Conservation (phyloP, 2,329 filamentous ascomycete genomes). For the Trichoderma semiorbis region DNA sequence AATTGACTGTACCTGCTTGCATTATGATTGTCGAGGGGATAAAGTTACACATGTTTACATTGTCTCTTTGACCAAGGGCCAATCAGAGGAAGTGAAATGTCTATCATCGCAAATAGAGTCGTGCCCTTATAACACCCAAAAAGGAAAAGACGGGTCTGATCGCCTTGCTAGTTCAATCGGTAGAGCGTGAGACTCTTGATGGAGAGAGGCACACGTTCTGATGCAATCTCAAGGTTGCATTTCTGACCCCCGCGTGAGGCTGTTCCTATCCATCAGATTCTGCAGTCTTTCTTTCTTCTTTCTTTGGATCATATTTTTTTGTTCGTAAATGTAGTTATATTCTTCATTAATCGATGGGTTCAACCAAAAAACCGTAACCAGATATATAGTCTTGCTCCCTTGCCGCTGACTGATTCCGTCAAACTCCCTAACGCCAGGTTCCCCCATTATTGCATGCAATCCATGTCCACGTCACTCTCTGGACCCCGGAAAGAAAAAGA, state of each 20-base stretch:
- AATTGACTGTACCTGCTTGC: not conserved
- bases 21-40: not conserved
- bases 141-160: not conserved
- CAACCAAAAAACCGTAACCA: not conserved
- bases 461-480: not conserved
- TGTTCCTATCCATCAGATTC: conserved; percentile 32
- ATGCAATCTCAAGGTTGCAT: conserved; percentile 51
- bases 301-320: not conserved
- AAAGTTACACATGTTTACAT: not conserved
- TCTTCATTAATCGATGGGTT: not conserved
- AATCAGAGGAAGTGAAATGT: not conserved
- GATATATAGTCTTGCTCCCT: not conserved
- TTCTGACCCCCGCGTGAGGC: conserved; percentile 48
- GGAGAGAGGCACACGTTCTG: conserved; percentile 20
- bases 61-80: not conserved
- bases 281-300: not conserved
- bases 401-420: not conserved
- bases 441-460: not conserved
- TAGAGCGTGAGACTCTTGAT: conserved; percentile 69
- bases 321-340: not conserved
- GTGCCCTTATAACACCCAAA: not conserved
- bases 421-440: not conserved
- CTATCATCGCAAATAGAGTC: not conserved
- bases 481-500: not conserved
- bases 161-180: conserved; percentile 39